A percentile compares a stretch with the other conserved stretches of the same genome.
phyloP scores from a whole-genome alignment of 495 filamentous ascomycete genomes.

The Diplogelasinospora grovesii region DNA sequence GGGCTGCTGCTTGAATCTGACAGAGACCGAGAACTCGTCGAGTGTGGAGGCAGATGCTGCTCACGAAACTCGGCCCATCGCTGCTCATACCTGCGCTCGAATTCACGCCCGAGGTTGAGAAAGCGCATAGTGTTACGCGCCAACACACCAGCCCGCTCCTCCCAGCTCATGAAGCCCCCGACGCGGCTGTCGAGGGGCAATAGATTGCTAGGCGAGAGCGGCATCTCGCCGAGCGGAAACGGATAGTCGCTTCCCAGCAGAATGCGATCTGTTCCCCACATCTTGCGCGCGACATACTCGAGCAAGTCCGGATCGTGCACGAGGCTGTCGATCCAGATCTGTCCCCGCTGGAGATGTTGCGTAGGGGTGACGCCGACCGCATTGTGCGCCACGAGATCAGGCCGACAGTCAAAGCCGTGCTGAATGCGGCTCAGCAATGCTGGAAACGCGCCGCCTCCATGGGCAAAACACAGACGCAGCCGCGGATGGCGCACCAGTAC shows the following conservation, averaged over 20 bases:
- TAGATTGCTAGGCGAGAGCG: conserved; percentile 19
- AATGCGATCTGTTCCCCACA: conserved; percentile 14
- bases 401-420: conserved; percentile 22
- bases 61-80: no score
- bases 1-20: no score
- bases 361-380: conserved; percentile 16
- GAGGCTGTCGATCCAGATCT: conserved; percentile 24
- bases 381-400: conserved; percentile 21
- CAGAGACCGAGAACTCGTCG: no score
- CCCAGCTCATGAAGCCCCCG: conserved; percentile 17
- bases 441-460: conserved; percentile 23
- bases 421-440: conserved; percentile 22
- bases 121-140: conserved; percentile 20
- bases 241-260: conserved; percentile 24
- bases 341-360: conserved; percentile 15
- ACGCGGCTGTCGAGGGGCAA: conserved; percentile 16
- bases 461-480: conserved; percentile 23
- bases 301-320: conserved; percentile 22
- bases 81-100: conserved; percentile 14
- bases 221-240: conserved; percentile 24
- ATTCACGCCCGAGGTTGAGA: conserved; percentile 14
- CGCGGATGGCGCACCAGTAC: conserved; percentile 17
- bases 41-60: no score
- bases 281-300: conserved; percentile 18
- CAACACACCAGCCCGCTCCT: conserved; percentile 18